Conservation (phyloP, 805 yeast genomes). For the Kodamaea laetipori region DNA sequence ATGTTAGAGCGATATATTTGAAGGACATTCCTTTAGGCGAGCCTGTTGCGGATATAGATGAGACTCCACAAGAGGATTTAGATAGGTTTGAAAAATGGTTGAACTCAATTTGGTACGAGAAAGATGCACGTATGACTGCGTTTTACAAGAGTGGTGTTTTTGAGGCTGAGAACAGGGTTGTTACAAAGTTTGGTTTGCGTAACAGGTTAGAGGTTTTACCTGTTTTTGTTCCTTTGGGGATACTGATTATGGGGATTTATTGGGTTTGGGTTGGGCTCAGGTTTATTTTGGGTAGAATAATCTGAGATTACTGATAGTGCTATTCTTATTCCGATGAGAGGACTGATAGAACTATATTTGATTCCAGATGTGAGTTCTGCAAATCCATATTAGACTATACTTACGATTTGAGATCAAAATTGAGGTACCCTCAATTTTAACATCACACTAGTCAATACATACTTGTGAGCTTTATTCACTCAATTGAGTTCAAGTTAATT, state of each 20-base stretch:
- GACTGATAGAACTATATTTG: too few species aligned
- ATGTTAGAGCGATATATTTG: conserved; percentile 59
- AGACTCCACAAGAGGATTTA: conserved; percentile 43
- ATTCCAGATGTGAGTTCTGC: too few species aligned
- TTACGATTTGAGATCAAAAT: too few species aligned
- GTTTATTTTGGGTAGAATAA: not conserved
- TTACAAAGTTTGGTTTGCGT: conserved; percentile 28
- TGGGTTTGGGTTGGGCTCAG: not conserved
- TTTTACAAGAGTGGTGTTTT: conserved; percentile 62
- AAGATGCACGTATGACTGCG: conserved; percentile 69
- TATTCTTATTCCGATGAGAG: too few species aligned
- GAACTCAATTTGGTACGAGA: conserved; percentile 68
- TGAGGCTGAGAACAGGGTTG: conserved; percentile 25
- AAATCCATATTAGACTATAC: too few species aligned
- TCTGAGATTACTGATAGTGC: too few species aligned
- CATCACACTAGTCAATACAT: too few species aligned
- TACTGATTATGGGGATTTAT: not conserved
- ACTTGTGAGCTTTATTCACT: too few species aligned
- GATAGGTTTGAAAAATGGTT: conserved; percentile 74
- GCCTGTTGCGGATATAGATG: conserved; percentile 44
- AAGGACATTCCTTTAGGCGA: conserved; percentile 63
- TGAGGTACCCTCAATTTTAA: too few species aligned
- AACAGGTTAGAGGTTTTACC: conserved; percentile 19
- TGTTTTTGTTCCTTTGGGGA: conserved; percentile 11
- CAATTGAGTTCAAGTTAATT: too few species aligned